Conservation (phyloP, 2,329 filamentous ascomycete species). For the Mariannaea elegans region DNA sequence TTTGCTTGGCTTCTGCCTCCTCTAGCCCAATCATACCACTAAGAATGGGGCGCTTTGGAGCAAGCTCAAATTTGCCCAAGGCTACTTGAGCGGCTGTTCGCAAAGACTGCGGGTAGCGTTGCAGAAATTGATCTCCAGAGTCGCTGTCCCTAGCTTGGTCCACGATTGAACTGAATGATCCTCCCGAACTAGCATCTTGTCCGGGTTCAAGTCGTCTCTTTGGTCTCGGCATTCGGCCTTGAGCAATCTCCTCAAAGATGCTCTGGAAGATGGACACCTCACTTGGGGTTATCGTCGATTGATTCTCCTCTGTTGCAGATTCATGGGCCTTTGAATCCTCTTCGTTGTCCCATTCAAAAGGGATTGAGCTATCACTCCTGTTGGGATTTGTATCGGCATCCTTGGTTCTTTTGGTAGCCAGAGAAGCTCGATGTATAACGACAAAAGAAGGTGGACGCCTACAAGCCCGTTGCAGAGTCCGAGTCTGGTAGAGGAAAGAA, state of each 20-base stretch:
- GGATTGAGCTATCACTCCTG: conserved; percentile 53
- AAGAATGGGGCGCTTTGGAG: conserved; percentile 37
- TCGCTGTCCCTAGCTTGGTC: conserved; percentile 45
- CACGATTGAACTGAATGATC: conserved; percentile 38
- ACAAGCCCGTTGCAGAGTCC: conserved; percentile 56
- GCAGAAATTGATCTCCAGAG: conserved; percentile 48
- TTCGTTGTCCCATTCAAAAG: conserved; percentile 62
- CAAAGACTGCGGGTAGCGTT: conserved; percentile 51
- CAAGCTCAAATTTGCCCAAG: conserved; percentile 49
- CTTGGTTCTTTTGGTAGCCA: conserved; percentile 21
- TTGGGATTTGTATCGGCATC: conserved; percentile 17
- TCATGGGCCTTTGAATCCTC: conserved; percentile 41
- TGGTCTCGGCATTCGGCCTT: conserved; percentile 45
- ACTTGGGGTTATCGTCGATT: conserved; percentile 56
- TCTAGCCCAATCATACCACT: conserved; percentile 43
- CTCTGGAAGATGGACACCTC: conserved; percentile 68
- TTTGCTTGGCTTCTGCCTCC: conserved; percentile 42
- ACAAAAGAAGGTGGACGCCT: conserved; percentile 37
- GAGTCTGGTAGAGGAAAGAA: conserved; percentile 78
- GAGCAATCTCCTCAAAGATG: conserved; percentile 59
- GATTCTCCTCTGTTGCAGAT: background rate
- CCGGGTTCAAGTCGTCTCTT: conserved; percentile 29
- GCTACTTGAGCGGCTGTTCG: conserved; percentile 51
- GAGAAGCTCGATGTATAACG: conserved; percentile 32
- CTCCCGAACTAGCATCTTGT: conserved; percentile 1